These are phyloP conservation scores for Mycothermus thermophilus DNA, from an alignment of 495 filamentous ascomycete genomes.

Conservation along the genomic window DNA sequence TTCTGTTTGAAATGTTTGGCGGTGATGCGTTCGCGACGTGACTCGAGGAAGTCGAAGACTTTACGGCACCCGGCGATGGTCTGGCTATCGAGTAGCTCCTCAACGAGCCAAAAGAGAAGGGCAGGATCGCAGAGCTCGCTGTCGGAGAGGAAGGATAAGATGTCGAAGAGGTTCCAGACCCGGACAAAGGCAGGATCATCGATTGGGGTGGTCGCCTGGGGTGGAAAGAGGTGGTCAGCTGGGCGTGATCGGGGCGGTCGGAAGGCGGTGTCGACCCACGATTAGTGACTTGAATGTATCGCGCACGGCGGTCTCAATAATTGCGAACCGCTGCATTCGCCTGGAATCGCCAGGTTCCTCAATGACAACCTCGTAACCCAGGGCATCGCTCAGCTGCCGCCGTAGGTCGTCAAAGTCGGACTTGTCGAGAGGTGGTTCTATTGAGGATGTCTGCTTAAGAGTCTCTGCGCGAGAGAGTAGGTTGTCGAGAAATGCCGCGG, in stretches of 20 bases:
- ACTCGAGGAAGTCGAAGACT: slow-evolving; percentile 89
- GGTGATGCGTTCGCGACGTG: slow-evolving; percentile 72
- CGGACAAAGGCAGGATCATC: slow-evolving; percentile 59
- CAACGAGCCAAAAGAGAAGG: slow-evolving; percentile 76
- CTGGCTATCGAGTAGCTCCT: slow-evolving; percentile 91
- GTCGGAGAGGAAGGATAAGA: slow-evolving; percentile 76
- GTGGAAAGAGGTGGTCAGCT: slow-evolving; percentile 4
- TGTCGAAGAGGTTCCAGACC: slow-evolving; percentile 88
- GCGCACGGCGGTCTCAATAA: slow-evolving; percentile 65
- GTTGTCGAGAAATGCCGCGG: slow-evolving; percentile 40
- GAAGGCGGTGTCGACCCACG: slow-evolving; percentile 35
- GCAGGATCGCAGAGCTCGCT: slow-evolving; percentile 70
- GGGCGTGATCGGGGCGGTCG: not conserved
- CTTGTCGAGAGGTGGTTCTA: slow-evolving; percentile 68
- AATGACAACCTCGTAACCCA: slow-evolving; percentile 11
- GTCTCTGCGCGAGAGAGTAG: slow-evolving; percentile 51
- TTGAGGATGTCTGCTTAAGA: slow-evolving; percentile 48
- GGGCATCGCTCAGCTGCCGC: slow-evolving; percentile 25
- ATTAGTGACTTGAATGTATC: slow-evolving; percentile 62
- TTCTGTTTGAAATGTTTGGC: slow-evolving; percentile 77
- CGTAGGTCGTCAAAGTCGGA: slow-evolving; percentile 40
- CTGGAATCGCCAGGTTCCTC: slow-evolving; percentile 19
- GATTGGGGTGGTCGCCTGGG: slow-evolving; percentile 53
- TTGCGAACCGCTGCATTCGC: slow-evolving; percentile 41
- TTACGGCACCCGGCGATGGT: slow-evolving; percentile 80